These are phyloP conservation scores for Dactylellina leptospora DNA, from an alignment of 2,329 filamentous ascomycete species.

Conservation along the genomic window DNA sequence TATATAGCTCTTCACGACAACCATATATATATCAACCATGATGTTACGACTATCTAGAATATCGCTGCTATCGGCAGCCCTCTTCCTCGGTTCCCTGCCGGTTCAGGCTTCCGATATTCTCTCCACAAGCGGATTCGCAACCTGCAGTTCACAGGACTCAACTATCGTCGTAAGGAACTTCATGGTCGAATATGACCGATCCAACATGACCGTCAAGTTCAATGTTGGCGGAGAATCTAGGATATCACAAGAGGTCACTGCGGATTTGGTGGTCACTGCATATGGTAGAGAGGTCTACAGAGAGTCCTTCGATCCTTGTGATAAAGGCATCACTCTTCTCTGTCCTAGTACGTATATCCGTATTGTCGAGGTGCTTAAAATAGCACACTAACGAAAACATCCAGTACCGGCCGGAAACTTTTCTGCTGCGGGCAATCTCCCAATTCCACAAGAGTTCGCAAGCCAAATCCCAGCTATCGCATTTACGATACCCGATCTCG, in stretches of 20 bases:
- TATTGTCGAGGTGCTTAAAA: neutral
- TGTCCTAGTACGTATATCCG: slow-evolving; percentile 74
- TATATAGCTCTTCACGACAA: slow-evolving; percentile 28
- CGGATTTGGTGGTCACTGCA: slow-evolving; percentile 77
- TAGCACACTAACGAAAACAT: slow-evolving; percentile 39
- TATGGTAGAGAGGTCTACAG: slow-evolving; percentile 84
- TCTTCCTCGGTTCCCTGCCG: slow-evolving; percentile 52
- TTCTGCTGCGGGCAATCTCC: slow-evolving; percentile 74
- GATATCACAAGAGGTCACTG: slow-evolving; percentile 80
- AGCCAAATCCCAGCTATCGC: slow-evolving; percentile 84
- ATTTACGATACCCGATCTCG: slow-evolving; percentile 88
- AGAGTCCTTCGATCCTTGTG: slow-evolving; percentile 85
- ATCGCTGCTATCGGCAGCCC: slow-evolving; percentile 46
- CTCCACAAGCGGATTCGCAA: slow-evolving; percentile 79
- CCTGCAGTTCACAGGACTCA: slow-evolving; percentile 70
- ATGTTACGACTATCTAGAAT: slow-evolving; percentile 53
- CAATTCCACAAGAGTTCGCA: slow-evolving; percentile 76
- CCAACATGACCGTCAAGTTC: slow-evolving; percentile 77
- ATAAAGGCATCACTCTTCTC: slow-evolving; percentile 72
- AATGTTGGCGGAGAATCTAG: slow-evolving; percentile 81
- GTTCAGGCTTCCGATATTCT: slow-evolving; percentile 75
- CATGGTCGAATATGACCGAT: slow-evolving; percentile 80
- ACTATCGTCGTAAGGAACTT: slow-evolving; percentile 76
- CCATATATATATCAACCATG: slow-evolving; percentile 37
- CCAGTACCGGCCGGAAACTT: slow-evolving; percentile 79